Evolutionary conservation across 495 filamentous ascomycete species (phyloP).

Genomic region (Penicillium nucicola): DNA sequence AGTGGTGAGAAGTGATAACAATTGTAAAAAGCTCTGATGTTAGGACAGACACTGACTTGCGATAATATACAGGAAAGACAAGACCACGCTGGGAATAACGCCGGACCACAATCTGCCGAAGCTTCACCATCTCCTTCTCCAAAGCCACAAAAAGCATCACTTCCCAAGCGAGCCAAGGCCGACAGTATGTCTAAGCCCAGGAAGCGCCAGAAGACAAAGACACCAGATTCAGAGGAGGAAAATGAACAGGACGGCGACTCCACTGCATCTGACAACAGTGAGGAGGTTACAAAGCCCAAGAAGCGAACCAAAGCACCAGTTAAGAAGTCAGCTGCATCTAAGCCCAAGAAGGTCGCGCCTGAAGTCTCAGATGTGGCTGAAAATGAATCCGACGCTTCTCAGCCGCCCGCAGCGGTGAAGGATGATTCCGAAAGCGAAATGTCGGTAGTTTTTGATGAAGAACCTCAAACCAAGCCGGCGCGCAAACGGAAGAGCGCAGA

Average conservation of each 20-base stretch:
- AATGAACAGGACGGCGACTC: slow-evolving; percentile 16
- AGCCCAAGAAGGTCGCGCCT: slow-evolving; percentile 20
- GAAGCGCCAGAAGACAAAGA: slow-evolving; percentile 38
- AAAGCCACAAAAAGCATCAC: slow-evolving; percentile 17
- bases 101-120: slow-evolving; percentile 3
- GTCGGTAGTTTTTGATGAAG: slow-evolving; percentile 73
- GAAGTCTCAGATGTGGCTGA: slow-evolving; percentile 17
- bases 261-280: slow-evolving; percentile 15
- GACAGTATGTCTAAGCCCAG: slow-evolving; percentile 19
- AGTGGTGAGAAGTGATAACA: slow-evolving; percentile 51
- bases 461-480: slow-evolving; percentile 54
- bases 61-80: slow-evolving; percentile 24
- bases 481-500: slow-evolving; percentile 40
- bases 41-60: slow-evolving; percentile 3
- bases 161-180: slow-evolving; percentile 28
- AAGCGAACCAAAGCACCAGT: slow-evolving; percentile 12
- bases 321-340: slow-evolving; percentile 31
- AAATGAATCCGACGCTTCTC: slow-evolving; percentile 17
- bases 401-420: slow-evolving; percentile 27
- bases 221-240: slow-evolving; percentile 25
- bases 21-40: background rate
- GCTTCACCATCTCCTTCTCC: slow-evolving; percentile 15
- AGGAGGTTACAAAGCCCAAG: slow-evolving; percentile 24
- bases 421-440: slow-evolving; percentile 74
- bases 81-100: slow-evolving; percentile 20